These are phyloP conservation scores for Cryptosporidium parvum DNA, from an alignment of 169 alveolate genomes.

Conservation along the genomic window DNA sequence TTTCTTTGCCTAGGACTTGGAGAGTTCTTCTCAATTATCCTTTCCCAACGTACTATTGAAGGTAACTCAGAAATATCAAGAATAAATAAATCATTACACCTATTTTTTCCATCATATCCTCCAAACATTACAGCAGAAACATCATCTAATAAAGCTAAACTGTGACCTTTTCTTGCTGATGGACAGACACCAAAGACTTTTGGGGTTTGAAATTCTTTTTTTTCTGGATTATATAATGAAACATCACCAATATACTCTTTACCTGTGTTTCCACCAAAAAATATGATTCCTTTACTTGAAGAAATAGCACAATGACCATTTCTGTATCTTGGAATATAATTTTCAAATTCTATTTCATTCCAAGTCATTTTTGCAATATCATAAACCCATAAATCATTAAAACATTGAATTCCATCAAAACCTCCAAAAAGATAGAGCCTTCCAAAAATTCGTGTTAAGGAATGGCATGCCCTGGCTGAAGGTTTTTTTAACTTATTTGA, in stretches of 20 bases:
- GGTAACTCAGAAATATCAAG: constrained; percentile 61
- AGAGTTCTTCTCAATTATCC: constrained; percentile 30
- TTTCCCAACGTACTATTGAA: constrained; percentile 35
- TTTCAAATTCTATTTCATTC: constrained; percentile 80
- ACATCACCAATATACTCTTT: constrained; percentile 80
- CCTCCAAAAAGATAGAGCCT: constrained; percentile 83
- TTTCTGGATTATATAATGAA: constrained; percentile 77
- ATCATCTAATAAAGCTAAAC: constrained; percentile 76
- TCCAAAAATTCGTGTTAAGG: constrained; percentile 80
- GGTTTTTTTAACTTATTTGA: constrained; percentile 77
- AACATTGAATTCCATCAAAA: constrained; percentile 82
- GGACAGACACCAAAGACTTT: constrained; percentile 80
- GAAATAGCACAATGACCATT: constrained; percentile 83
- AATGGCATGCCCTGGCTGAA: constrained; percentile 83
- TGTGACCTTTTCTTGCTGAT: constrained; percentile 83
- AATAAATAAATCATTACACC: constrained; percentile 42
- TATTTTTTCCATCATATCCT: constrained; percentile 65
- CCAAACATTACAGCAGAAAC: constrained; percentile 48
- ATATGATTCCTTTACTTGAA: constrained; percentile 77
- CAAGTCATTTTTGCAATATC: constrained; percentile 77
- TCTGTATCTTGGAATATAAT: constrained; percentile 81
- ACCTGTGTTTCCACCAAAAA: constrained; percentile 84
- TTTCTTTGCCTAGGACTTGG: constrained; percentile 72
- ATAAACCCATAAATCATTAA: constrained; percentile 81
- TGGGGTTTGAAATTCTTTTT: constrained; percentile 78